Percentiles rank a stretch among this genome's conserved stretches.
Evolutionary conservation across 2,329 filamentous ascomycete genomes (phyloP).

Genomic region (Xylaria polymorpha): DNA sequence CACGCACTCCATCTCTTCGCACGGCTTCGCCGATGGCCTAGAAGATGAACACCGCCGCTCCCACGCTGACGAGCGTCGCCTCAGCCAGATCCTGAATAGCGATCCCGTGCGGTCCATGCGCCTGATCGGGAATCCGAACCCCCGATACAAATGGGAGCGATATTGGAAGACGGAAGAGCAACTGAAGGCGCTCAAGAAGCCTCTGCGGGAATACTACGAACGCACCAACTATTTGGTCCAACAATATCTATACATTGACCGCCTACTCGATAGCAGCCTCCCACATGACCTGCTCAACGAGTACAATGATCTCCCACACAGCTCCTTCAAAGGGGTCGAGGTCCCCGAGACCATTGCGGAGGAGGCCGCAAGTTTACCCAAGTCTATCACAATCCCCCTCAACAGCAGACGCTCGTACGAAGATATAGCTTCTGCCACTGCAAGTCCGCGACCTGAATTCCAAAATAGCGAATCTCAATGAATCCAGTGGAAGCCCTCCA

Average conservation of each 20-base stretch:
- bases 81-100: slow-evolving; percentile 70
- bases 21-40: slow-evolving; percentile 38
- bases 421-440: slow-evolving; percentile 3
- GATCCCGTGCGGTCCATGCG: slow-evolving; percentile 84
- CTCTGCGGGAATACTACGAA: slow-evolving; percentile 89
- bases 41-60: slow-evolving; percentile 60
- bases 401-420: slow-evolving; percentile 15
- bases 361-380: slow-evolving; percentile 59
- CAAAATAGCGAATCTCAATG: slow-evolving; percentile 23
- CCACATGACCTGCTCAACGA: slow-evolving; percentile 92
- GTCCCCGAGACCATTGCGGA: slow-evolving; percentile 82
- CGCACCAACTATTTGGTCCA: slow-evolving; percentile 88
- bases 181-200: slow-evolving; percentile 75
- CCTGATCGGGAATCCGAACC: slow-evolving; percentile 89
- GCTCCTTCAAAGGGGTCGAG: slow-evolving; percentile 65
- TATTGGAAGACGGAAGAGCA: slow-evolving; percentile 88
- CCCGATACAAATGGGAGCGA: slow-evolving; percentile 83
- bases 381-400: slow-evolving; percentile 15
- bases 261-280: slow-evolving; percentile 89
- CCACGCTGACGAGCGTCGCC: slow-evolving; percentile 66
- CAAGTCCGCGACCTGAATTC: slow-evolving; percentile 30
- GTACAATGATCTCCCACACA: slow-evolving; percentile 74
- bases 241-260: slow-evolving; percentile 93
- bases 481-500: slow-evolving; percentile 30
- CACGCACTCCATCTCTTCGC: slow-evolving; percentile 15